These are phyloP conservation scores for Colletotrichum sp. DNA, from an alignment of 2,329 filamentous ascomycete genomes.

Conservation along the genomic window DNA sequence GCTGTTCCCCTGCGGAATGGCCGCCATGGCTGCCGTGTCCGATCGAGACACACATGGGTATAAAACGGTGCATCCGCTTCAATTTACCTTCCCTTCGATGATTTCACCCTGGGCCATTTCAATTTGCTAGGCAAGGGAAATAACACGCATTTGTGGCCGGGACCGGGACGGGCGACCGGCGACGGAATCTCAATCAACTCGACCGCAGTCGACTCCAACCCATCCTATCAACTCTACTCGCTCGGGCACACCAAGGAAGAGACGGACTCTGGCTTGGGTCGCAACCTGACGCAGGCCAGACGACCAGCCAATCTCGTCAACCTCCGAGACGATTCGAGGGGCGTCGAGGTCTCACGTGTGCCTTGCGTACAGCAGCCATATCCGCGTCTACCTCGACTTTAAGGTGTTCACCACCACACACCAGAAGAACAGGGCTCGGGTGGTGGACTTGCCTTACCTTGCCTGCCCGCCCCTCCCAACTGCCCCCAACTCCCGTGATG, in stretches of 20 bases:
- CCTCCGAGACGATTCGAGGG: slow-evolving; percentile 6
- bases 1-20: neutral
- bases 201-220: neutral
- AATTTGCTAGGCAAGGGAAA: neutral
- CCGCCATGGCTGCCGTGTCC: neutral
- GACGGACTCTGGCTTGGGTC: slow-evolving; percentile 18
- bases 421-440: neutral
- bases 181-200: neutral
- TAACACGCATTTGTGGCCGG: neutral
- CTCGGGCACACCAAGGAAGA: slow-evolving; percentile 18
- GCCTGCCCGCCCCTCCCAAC: neutral
- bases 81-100: neutral
- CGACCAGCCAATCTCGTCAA: slow-evolving; percentile 12
- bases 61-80: neutral
- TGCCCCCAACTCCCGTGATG: neutral
- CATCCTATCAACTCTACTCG: neutral
- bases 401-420: neutral
- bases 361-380: slow-evolving; percentile 9
- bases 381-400: neutral
- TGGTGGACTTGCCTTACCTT: neutral
- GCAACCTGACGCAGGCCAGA: slow-evolving; percentile 19
- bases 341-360: slow-evolving; percentile 19
- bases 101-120: neutral
- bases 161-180: neutral
- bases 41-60: slow-evolving; percentile 1